Conservation (phyloP, 1,139 yeast species). For the Groenewaldozyma sp. region DNA sequence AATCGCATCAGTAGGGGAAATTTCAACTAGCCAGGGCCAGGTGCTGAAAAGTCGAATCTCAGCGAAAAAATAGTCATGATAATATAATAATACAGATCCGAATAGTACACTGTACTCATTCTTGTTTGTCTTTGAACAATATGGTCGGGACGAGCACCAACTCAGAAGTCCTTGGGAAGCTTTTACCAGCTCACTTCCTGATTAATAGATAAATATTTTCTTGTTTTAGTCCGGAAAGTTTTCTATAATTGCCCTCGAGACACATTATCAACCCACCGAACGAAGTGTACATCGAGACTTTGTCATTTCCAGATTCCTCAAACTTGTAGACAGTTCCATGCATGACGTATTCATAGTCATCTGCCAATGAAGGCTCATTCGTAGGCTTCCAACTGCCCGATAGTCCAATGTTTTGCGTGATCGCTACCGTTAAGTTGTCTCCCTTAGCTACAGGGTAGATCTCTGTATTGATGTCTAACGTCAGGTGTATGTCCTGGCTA, state of each 20-base stretch:
- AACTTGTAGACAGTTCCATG: constrained; percentile 96
- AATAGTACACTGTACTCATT: no score
- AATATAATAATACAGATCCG: no score
- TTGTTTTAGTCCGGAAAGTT: constrained; percentile 80
- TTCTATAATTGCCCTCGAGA: constrained; percentile 90
- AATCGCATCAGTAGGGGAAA: no score
- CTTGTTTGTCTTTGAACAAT: no score
- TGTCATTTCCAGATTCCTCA: constrained; percentile 71
- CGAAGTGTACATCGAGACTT: constrained; percentile 73
- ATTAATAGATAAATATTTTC: constrained; percentile 87
- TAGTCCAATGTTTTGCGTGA: constrained; percentile 63
- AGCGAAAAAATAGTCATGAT: no score
- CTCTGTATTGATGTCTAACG: constrained; percentile 88
- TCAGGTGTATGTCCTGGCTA: constrained; percentile 70
- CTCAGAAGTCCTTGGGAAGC: no score
- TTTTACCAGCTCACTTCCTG: constrained; percentile 49
- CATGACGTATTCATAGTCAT: constrained; percentile 97
- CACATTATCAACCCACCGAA: constrained; percentile 94
- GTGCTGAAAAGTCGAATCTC: no score
- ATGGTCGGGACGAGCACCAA: no score
- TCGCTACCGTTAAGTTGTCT: constrained; percentile 78
- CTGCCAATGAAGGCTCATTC: constrained; percentile 80
- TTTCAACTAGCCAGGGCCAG: no score
- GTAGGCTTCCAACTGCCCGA: constrained; percentile 72
- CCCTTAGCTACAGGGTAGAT: constrained; percentile 75